Evolutionary conservation across 2,329 filamentous ascomycete species (phyloP).

Genomic region (Gremmenia infestans): DNA sequence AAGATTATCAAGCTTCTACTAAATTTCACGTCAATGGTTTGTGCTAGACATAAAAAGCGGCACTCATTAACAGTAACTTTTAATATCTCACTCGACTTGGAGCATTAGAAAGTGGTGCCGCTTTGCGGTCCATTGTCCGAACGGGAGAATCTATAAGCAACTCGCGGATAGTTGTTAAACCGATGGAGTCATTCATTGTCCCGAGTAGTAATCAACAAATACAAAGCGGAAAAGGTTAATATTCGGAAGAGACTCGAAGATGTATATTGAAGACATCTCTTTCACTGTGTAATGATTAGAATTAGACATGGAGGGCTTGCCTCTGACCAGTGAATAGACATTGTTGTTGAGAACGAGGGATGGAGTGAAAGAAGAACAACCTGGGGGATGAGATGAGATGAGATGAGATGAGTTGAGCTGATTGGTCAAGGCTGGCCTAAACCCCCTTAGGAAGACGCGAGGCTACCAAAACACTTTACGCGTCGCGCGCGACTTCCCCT

Average conservation of each 20-base stretch:
- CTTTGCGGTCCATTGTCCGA: background rate
- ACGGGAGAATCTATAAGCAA: background rate
- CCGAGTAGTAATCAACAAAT: background rate
- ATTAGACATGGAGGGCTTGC: too few relatives aligned
- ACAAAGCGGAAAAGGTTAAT: background rate
- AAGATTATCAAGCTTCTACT: too few relatives aligned
- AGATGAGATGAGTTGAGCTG: too few relatives aligned
- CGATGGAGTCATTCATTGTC: background rate
- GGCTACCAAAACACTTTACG: conserved; percentile 7
- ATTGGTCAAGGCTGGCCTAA: background rate
- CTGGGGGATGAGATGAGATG: too few relatives aligned
- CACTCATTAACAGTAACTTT: too few relatives aligned
- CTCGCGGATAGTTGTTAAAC: background rate
- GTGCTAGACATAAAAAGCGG: too few relatives aligned
- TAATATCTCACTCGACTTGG: too few relatives aligned
- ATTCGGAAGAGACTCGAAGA: background rate
- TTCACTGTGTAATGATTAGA: background rate
- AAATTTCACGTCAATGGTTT: too few relatives aligned
- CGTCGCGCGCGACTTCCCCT: background rate
- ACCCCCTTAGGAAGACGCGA: background rate
- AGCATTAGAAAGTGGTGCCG: too few relatives aligned
- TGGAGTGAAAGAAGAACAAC: too few relatives aligned
- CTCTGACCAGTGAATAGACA: too few relatives aligned
- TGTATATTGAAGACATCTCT: background rate
- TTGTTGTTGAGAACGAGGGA: too few relatives aligned